A percentile compares a stretch with the other conserved stretches of the same genome.
Conservation (phyloP, 164 flowering plant genomes). For the Dillenia suffruticosa region DNA sequence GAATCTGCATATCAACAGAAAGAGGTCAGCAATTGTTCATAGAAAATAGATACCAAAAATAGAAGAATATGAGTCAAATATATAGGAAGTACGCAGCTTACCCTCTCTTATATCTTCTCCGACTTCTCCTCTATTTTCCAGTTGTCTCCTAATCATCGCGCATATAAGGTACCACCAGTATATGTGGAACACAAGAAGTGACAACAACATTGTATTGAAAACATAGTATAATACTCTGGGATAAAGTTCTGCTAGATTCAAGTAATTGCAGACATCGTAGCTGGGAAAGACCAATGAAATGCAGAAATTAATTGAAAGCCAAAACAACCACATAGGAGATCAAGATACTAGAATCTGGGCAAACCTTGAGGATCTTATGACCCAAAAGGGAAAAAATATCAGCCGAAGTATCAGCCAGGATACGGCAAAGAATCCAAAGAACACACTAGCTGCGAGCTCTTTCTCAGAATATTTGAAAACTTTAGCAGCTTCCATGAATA, state of each 20-base stretch:
- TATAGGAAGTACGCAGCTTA: slow-evolving; percentile 11
- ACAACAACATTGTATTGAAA: slow-evolving; percentile 80
- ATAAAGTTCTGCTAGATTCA: slow-evolving; percentile 40
- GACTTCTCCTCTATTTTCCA: slow-evolving; percentile 80
- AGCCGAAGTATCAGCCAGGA: slow-evolving; percentile 84
- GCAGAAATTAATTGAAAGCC: neutral
- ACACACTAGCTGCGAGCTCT: slow-evolving; percentile 76
- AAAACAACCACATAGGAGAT: neutral
- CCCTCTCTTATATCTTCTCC: slow-evolving; percentile 98
- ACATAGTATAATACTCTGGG: slow-evolving; percentile 44
- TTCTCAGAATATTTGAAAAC: slow-evolving; percentile 74
- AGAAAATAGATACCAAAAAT: neutral
- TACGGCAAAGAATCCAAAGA: slow-evolving; percentile 70
- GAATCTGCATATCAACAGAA: neutral
- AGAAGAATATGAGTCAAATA: neutral
- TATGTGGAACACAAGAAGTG: slow-evolving; percentile 76
- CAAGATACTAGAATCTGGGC: slow-evolving; percentile 11
- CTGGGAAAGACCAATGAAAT: slow-evolving; percentile 35
- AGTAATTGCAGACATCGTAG: slow-evolving; percentile 23
- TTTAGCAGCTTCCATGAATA: slow-evolving; percentile 87
- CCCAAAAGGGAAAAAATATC: slow-evolving; percentile 80
- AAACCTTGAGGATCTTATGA: slow-evolving; percentile 68
- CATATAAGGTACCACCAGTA: slow-evolving; percentile 96
- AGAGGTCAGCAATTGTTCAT: neutral
- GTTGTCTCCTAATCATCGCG: slow-evolving; percentile 69